Evolutionary conservation across 192 early-diverging fungal species (phyloP).

Genomic region (Coemansia sp.): DNA sequence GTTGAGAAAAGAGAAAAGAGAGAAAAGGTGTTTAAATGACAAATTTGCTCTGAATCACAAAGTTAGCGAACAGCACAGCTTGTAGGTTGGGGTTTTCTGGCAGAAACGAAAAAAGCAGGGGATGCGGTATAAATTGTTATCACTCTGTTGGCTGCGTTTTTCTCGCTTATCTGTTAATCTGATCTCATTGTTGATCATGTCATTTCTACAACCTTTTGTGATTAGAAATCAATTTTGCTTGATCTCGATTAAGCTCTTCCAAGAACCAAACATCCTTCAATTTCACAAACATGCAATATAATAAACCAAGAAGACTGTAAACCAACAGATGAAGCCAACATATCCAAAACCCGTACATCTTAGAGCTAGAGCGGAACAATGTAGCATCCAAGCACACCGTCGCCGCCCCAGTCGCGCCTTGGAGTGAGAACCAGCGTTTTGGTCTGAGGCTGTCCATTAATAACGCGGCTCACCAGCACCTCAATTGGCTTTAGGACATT

Average conservation of each 20-base stretch:
- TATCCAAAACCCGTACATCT: not conserved
- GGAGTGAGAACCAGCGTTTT: conserved; percentile 21
- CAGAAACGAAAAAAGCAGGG: not conserved
- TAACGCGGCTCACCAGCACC: conserved; percentile 33
- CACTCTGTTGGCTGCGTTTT: not conserved
- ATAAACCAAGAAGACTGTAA: too few species aligned
- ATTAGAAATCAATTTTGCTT: not conserved
- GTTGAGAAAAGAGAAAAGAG: not conserved
- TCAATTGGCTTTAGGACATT: conserved; percentile 24
- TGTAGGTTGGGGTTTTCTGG: not conserved
- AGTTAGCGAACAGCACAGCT: not conserved
- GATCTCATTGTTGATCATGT: not conserved
- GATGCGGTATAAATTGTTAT: not conserved
- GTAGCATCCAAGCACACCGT: conserved; percentile 47
- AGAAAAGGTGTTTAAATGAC: not conserved
- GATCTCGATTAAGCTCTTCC: too few species aligned
- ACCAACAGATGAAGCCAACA: not conserved
- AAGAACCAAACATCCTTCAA: too few species aligned
- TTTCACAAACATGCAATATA: too few species aligned
- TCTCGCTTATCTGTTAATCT: not conserved
- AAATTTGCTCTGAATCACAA: conserved; percentile 2
- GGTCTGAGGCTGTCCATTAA: conserved; percentile 24
- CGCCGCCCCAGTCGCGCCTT: conserved; percentile 47
- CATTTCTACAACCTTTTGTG: not conserved
- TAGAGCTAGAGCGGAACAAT: conserved; percentile 23